Conservation (phyloP, 2,329 filamentous ascomycete genomes). For the Fusarium succisae region DNA sequence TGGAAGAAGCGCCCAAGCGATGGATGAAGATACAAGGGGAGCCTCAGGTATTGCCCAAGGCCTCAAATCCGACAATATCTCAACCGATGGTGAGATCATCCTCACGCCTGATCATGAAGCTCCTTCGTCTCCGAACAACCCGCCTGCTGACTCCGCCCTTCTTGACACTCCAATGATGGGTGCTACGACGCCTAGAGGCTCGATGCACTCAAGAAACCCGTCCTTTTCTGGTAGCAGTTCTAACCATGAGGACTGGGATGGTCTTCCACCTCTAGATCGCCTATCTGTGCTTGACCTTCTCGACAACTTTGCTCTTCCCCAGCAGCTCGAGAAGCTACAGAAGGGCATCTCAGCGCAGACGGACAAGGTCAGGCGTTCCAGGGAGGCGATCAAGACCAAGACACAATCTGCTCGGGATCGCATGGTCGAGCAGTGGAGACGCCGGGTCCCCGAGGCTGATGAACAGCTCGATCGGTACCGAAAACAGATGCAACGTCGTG, state of each 20-base stretch:
- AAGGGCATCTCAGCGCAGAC: constrained; percentile 83
- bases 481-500: constrained; percentile 84
- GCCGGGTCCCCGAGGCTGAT: constrained; percentile 84
- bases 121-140: constrained; percentile 53
- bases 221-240: constrained; percentile 87
- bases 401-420: constrained; percentile 84
- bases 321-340: constrained; percentile 91
- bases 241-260: constrained; percentile 90
- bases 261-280: constrained; percentile 87
- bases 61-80: constrained; percentile 39
- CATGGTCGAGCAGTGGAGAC: constrained; percentile 92
- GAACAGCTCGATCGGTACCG: constrained; percentile 93
- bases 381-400: constrained; percentile 79
- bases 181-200: constrained; percentile 58
- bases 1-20: not conserved
- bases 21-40: constrained; percentile 43
- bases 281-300: constrained; percentile 92
- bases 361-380: constrained; percentile 83
- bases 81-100: constrained; percentile 50
- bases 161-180: constrained; percentile 63
- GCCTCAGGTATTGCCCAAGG: constrained; percentile 22
- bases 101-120: constrained; percentile 53
- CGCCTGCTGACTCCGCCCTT: constrained; percentile 55
- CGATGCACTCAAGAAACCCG: constrained; percentile 75
- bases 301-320: constrained; percentile 90